Evolutionary conservation across 1,284 basidiomycete species (phyloP), one percentile per base, ranked within the genome.

Genomic region (Ustilago xerochloae): DNA sequence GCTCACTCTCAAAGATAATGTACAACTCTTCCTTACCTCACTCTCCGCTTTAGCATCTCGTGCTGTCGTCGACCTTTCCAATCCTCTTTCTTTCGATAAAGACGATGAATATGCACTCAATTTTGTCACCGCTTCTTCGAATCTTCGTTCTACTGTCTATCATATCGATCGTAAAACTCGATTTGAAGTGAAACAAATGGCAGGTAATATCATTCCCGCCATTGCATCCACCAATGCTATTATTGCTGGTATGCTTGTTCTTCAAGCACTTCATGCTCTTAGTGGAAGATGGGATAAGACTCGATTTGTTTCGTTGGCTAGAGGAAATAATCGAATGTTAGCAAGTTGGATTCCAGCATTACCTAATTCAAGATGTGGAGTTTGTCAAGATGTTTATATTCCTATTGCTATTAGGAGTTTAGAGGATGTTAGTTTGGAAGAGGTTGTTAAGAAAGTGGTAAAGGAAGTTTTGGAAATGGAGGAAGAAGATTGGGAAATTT

Each of bases 131-230:
- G 92, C 96, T 2, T 90, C 94, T 0, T 92, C 94, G 6, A 99
- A 99, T 86, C 87, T 99, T 38, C 90, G 96, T 5, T 93, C 93
- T 0, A 89, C 89, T 6, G 93, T 94, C 0, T 98, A 98, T 84
- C 91, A 91, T 6, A 99, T 99, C 49, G 76, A 77, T 24, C 88
- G 89, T 9, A 94, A 96, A 86, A 97, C 94, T 3, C 89, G 94
- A 9, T 99, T 97, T 91, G 91, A 98, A 84, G 91, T 98, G 56
- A 99, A 99, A 94, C 94, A 98, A 86, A 98, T 98, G 93, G 97
- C 97, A 0, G 96, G 97, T 12, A 99, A 99, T 86, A 99, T 99
- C 84, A 84, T 85, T 51, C 97, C 97, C 0, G 97, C 97, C 2
- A 98, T 99, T 77, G 97, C 97, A 2, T 98, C 97, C 0, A 99